Evolutionary conservation across 2,329 filamentous ascomycete species (phyloP).

Genomic region (Talaromyces sp.): DNA sequence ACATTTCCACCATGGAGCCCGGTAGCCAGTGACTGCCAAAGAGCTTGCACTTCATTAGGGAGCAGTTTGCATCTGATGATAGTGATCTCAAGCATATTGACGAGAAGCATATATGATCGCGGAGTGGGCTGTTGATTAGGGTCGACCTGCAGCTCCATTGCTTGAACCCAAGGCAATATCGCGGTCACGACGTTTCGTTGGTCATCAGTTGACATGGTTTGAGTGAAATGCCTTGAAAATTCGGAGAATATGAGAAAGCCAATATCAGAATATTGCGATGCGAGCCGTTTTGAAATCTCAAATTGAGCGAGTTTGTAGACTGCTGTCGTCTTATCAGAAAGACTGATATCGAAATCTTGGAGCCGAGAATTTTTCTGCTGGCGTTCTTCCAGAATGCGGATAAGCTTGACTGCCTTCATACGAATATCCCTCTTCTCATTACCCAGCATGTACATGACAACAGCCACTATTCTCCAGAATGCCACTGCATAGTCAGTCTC

Average conservation of each 20-base stretch:
- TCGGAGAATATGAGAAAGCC: constrained; percentile 96
- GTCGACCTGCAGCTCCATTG: constrained; percentile 86
- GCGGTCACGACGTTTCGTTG: constrained; percentile 94
- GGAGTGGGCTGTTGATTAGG: constrained; percentile 87
- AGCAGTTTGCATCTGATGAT: constrained; percentile 83
- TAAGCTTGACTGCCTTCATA: constrained; percentile 77
- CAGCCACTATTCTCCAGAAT: constrained; percentile 86
- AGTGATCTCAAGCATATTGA: constrained; percentile 93
- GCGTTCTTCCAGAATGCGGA: constrained; percentile 77
- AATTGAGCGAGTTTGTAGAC: constrained; percentile 98
- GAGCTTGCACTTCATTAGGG: constrained; percentile 93
- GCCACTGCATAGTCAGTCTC: constrained; percentile 76
- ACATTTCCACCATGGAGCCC: constrained; percentile 93
- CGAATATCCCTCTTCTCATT: constrained; percentile 87
- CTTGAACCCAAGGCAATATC: constrained; percentile 93
- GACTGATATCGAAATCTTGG: constrained; percentile 96
- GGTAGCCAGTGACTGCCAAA: constrained; percentile 95
- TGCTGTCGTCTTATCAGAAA: constrained; percentile 96
- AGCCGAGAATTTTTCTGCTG: constrained; percentile 84
- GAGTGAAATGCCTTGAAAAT: constrained; percentile 82
- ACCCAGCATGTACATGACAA: constrained; percentile 87
- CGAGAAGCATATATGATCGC: constrained; percentile 88
- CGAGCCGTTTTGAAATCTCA: constrained; percentile 86
- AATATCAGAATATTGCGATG: constrained; percentile 81
- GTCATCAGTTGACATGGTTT: constrained; percentile 73